Evolutionary conservation across 1,284 basidiomycete species (phyloP).

Genomic region (Porodaedalea pini): DNA sequence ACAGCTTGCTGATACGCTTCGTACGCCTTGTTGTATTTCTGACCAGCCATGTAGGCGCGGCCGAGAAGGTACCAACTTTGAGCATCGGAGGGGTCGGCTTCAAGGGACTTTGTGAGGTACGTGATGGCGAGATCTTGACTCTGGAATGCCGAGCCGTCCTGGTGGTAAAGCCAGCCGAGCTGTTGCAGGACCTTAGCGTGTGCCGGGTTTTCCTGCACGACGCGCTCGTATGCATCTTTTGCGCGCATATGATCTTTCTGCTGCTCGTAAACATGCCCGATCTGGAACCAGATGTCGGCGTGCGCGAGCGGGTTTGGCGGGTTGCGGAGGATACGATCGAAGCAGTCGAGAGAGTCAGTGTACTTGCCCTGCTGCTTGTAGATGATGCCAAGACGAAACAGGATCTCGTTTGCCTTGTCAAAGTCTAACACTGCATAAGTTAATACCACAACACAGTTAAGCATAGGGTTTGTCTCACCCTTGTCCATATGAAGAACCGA

Average conservation of each 20-base stretch:
- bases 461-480: constrained; percentile 49
- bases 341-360: constrained; percentile 81
- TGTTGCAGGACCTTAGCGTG: constrained; percentile 98
- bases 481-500: constrained; percentile 97
- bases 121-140: constrained; percentile 93
- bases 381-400: constrained; percentile 97
- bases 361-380: constrained; percentile 99
- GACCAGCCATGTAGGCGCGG: constrained; percentile 97
- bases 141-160: constrained; percentile 89
- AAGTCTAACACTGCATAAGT: constrained; percentile 60
- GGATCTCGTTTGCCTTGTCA: constrained; percentile 98
- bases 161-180: constrained; percentile 96
- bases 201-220: constrained; percentile 87
- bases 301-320: constrained; percentile 94
- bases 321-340: constrained; percentile 93
- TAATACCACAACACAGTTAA: constrained; percentile 32
- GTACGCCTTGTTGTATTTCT: constrained; percentile 99
- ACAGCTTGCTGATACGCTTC: constrained; percentile 99
- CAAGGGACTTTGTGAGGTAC: constrained; percentile 91
- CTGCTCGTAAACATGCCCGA: constrained; percentile 97
- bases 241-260: constrained; percentile 89
- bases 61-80: constrained; percentile 99
- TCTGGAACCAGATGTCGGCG: constrained; percentile 99
- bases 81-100: constrained; percentile 94
- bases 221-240: constrained; percentile 96